phyloP scores from a whole-genome alignment of 345 rosid genomes.

The Anacardium occidentale region DNA sequence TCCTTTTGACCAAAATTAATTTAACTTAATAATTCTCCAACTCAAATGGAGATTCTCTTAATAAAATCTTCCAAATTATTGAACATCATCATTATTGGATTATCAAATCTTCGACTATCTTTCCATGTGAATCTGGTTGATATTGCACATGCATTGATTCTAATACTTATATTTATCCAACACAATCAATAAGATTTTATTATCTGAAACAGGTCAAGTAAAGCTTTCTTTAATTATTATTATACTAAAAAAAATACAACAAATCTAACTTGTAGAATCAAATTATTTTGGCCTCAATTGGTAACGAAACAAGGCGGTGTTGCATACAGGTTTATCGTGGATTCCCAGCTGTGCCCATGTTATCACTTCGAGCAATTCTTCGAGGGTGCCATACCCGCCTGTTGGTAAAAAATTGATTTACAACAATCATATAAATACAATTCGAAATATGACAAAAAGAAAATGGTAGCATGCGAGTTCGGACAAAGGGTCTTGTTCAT shows the following conservation, averaged over 20 bases:
- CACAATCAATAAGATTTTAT: constrained; percentile 3
- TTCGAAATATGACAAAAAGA: neutral
- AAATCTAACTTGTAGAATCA: no score
- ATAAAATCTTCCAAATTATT: constrained; percentile 18
- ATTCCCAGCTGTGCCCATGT: constrained; percentile 98
- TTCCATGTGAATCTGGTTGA: constrained; percentile 43
- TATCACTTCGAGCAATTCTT: constrained; percentile 90
- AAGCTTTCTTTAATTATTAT: neutral
- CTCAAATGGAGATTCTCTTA: constrained; percentile 25
- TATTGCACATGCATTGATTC: constrained; percentile 50
- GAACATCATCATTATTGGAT: constrained; percentile 20
- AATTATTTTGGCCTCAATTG: no score
- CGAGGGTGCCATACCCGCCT: constrained; percentile 98
- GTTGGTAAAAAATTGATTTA: neutral
- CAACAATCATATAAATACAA: neutral
- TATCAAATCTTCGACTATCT: constrained; percentile 32
- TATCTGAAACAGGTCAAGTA: constrained; percentile 20
- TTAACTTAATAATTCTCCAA: constrained; percentile 18
- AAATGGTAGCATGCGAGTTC: neutral
- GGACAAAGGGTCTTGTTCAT: neutral
- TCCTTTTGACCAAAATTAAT: constrained; percentile 26
- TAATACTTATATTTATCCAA: neutral
- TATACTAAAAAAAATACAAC: no score
- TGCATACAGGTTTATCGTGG: constrained; percentile 85
- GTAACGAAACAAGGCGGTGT: neutral